phyloP scores from a whole-genome alignment of 352 stramenopile genomes.

The Phytopythium delawarense region DNA sequence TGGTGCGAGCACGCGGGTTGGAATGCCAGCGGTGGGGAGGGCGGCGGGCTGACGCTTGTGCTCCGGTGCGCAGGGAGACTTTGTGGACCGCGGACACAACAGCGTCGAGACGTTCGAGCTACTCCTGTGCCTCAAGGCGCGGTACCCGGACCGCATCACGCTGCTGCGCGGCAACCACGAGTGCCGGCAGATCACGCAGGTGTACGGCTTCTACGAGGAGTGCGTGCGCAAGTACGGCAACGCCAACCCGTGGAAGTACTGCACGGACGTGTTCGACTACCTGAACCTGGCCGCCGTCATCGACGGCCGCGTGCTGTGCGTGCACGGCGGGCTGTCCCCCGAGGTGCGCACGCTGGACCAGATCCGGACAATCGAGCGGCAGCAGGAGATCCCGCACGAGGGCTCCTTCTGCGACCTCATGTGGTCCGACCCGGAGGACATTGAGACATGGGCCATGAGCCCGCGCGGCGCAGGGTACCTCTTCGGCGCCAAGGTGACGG shows the following conservation, averaged over 20 bases:
- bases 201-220: constrained; percentile 98
- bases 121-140: constrained; percentile 82
- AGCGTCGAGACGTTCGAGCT: constrained; percentile 90
- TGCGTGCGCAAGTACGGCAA: constrained; percentile 97
- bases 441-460: constrained; percentile 88
- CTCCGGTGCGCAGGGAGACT: constrained; percentile 60
- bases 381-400: constrained; percentile 95
- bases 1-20: constrained; percentile 34
- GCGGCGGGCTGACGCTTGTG: not conserved
- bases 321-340: constrained; percentile 95
- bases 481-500: constrained; percentile 84
- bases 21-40: not conserved
- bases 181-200: constrained; percentile 95
- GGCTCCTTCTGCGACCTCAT: constrained; percentile 98
- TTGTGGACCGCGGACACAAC: constrained; percentile 89
- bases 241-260: constrained; percentile 95
- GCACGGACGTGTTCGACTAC: constrained; percentile 96
- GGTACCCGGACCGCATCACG: constrained; percentile 86
- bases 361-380: constrained; percentile 95
- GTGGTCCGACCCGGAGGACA: constrained; percentile 97
- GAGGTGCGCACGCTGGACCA: constrained; percentile 94
- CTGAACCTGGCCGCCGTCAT: constrained; percentile 94
- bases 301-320: constrained; percentile 88
- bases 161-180: constrained; percentile 89
- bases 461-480: constrained; percentile 86